Evolutionary conservation across 352 stramenopile species (phyloP), one percentile per base, ranked within the genome.

Genomic region (Phytophthora fragariaefolia): DNA sequence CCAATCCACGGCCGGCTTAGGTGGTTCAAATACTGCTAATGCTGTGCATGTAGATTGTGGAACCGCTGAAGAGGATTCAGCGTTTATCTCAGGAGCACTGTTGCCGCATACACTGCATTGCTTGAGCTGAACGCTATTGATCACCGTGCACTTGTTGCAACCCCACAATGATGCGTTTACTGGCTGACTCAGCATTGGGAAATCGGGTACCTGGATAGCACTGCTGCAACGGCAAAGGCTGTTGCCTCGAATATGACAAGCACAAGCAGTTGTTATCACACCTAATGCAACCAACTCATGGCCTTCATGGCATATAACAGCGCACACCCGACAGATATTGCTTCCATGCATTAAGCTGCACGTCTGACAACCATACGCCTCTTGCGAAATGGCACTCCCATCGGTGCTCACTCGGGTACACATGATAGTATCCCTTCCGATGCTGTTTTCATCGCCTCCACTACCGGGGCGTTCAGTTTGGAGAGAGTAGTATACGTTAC

Each of bases 241-340:
- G 5, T 56, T 76, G 1, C 71, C 73, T 23, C 87, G 84, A 69
- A 83, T 73, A 28, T 82, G 69, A 40, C 89, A 96, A 45, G 80
- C 85, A 52, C 89, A 96, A 27, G 83, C 85, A 24, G 81, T 85
- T 9, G 80, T 87, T 23, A 82, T 75, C 24, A 82, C 77, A 17
- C 89, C 87, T 69, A 93, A 82, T 24, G 77, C 79, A 20, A 96
- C 83, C 17, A 96, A 63, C 56, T 96, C 87, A 40, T 96, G 89
- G 1, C 85, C 83, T 63, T 93, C 77, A 27, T 96, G 89, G 40
- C 89, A 96, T 51, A 91, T 70, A 2, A 73, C 54, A n/a, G 86
- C 86, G 58, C 89, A 96, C 7, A 76, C 40, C 34, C 73, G 80
- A 46, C 89, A 96, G 17, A 96, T 67, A 4, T 74, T 70, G 49